A percentile compares a stretch with the other conserved stretches of the same genome.
Evolutionary conservation across 768 basidiomycete genomes (phyloP).

Genomic region (Grammothele lineata): DNA sequence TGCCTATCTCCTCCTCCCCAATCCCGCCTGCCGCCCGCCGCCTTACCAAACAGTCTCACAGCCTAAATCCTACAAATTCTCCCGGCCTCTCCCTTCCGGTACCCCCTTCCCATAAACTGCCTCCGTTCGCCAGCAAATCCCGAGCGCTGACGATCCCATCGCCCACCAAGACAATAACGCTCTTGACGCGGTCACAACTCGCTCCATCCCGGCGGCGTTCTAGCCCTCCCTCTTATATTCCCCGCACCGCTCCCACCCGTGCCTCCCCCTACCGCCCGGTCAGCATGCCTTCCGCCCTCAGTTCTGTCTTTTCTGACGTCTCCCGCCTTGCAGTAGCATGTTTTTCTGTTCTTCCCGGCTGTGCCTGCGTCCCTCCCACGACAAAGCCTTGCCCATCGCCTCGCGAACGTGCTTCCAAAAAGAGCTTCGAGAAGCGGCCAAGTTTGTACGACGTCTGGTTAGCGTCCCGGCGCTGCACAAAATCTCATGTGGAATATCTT

Average conservation of each 20-base stretch:
- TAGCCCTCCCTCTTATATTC: constrained; percentile 11
- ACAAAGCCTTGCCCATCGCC: neutral
- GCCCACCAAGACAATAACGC: constrained; percentile 25
- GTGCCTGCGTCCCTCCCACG: neutral
- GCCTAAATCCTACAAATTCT: constrained; percentile 10
- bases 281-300: constrained; percentile 5
- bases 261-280: neutral
- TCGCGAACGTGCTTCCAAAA: constrained; percentile 8
- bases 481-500: constrained; percentile 11
- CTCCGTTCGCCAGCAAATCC: constrained; percentile 19
- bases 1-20: too few species aligned
- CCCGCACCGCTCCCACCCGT: neutral
- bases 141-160: constrained; percentile 22
- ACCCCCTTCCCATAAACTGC: constrained; percentile 20
- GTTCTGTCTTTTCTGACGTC: constrained; percentile 2
- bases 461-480: constrained; percentile 3
- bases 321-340: neutral
- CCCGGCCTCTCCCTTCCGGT: constrained; percentile 14
- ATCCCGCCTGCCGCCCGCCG: too few species aligned
- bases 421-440: too few species aligned
- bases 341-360: neutral
- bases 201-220: constrained; percentile 15
- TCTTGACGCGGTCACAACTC: constrained; percentile 19
- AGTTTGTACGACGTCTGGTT: constrained; percentile 9
- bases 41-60: constrained; percentile 13